Evolutionary conservation across 192 early-diverging fungal species (phyloP).

Genomic region (Rhizophagus clarus): DNA sequence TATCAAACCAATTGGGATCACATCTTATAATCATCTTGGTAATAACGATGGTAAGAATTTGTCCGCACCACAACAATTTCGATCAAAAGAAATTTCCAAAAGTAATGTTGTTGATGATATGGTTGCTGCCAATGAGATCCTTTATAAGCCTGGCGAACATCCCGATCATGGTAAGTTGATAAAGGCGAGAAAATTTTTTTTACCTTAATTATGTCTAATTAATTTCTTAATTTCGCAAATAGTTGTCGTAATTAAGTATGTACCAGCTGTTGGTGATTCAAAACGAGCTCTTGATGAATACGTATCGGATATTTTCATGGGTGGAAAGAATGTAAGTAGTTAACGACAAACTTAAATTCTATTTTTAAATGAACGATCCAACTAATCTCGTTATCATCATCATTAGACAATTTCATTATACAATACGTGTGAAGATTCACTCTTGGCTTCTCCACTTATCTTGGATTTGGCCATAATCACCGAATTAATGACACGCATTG

Average conservation of each 20-base stretch:
- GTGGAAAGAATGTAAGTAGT: slow-evolving; percentile 66
- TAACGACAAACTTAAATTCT: neutral
- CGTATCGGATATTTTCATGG: slow-evolving; percentile 99
- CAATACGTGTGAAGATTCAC: slow-evolving; percentile 99
- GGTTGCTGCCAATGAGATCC: slow-evolving; percentile 91
- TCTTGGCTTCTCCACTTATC: slow-evolving; percentile 96
- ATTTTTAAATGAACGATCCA: neutral
- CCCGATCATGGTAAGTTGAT: slow-evolving; percentile 51
- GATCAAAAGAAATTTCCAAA: slow-evolving; percentile 99
- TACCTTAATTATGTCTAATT: too few relatives aligned
- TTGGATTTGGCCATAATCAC: slow-evolving; percentile 94
- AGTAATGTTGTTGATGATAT: slow-evolving; percentile 99
- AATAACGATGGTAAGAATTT: slow-evolving; percentile 99
- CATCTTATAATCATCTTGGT: slow-evolving; percentile 97
- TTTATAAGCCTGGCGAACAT: slow-evolving; percentile 82
- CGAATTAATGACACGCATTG: slow-evolving; percentile 96
- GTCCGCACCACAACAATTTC: slow-evolving; percentile 96
- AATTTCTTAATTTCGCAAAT: slow-evolving; percentile 36
- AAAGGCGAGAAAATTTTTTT: too few relatives aligned
- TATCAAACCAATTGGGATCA: slow-evolving; percentile 97
- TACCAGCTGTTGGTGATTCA: slow-evolving; percentile 93
- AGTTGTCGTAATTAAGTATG: slow-evolving; percentile 98
- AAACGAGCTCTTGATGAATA: slow-evolving; percentile 99
- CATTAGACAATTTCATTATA: slow-evolving; percentile 90
- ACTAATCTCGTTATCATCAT: neutral